Evolutionary conservation across 495 filamentous ascomycete genomes (phyloP).

Genomic region (Pyronema omphalodes): DNA sequence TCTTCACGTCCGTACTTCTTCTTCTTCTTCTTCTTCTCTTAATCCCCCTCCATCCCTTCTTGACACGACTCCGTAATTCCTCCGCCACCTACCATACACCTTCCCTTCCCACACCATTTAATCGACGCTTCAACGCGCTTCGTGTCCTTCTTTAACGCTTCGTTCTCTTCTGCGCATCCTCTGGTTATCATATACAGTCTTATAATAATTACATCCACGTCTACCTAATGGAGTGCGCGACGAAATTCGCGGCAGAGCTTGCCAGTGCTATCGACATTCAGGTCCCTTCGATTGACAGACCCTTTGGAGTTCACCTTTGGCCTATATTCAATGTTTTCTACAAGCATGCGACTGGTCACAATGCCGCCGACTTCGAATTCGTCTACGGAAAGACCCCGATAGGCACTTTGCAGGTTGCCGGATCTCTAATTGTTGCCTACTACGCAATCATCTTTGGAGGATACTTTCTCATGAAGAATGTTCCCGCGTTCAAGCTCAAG

Average conservation of each 20-base stretch:
- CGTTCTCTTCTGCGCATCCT: constrained; percentile 4
- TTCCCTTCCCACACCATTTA: background rate
- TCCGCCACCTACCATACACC: background rate
- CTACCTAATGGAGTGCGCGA: constrained; percentile 29
- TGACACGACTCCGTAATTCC: background rate
- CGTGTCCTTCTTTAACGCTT: background rate
- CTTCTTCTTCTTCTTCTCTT: constrained; percentile 18
- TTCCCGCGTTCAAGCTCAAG: constrained; percentile 47
- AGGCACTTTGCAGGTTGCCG: constrained; percentile 48
- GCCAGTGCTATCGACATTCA: constrained; percentile 41
- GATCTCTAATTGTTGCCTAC: constrained; percentile 47
- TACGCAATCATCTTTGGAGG: constrained; percentile 62
- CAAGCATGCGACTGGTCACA: constrained; percentile 50
- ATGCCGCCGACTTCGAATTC: constrained; percentile 53
- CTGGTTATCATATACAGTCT: background rate
- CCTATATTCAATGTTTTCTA: constrained; percentile 81
- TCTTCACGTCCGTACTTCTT: background rate
- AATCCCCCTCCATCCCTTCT: constrained; percentile 20
- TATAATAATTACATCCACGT: background rate
- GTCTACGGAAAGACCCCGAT: constrained; percentile 47
- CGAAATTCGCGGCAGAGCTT: constrained; percentile 18
- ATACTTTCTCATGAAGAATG: constrained; percentile 51
- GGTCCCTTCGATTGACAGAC: constrained; percentile 66
- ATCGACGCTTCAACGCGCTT: background rate
- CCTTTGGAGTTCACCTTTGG: constrained; percentile 85